phyloP scores from a whole-genome alignment of 768 basidiomycete species.

The Floccularia luteovirens region DNA sequence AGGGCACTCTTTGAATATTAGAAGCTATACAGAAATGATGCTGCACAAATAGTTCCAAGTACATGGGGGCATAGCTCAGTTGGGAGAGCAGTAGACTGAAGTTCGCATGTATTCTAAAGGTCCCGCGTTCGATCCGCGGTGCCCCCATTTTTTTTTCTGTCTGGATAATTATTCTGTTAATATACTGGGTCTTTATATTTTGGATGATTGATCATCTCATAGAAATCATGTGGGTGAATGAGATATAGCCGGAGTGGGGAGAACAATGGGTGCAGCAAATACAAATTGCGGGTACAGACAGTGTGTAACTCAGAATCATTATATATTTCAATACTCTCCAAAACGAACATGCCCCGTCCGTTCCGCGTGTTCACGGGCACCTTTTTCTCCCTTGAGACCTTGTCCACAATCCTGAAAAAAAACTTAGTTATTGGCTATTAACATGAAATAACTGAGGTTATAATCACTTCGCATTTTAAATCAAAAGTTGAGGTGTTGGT shows the following conservation, averaged over 20 bases:
- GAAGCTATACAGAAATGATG: too few relatives aligned
- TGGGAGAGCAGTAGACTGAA: constrained; percentile 67
- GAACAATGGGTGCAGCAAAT: too few relatives aligned
- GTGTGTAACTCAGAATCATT: too few relatives aligned
- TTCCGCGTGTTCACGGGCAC: constrained; percentile 80
- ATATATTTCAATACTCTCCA: constrained; percentile 59
- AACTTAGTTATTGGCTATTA: not conserved
- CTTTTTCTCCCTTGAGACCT: constrained; percentile 92
- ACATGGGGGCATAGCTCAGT: constrained; percentile 61
- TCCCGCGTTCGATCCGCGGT: constrained; percentile 73
- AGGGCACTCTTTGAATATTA: constrained; percentile 31
- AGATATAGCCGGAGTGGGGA: too few relatives aligned
- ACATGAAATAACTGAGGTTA: not conserved
- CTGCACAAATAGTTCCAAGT: too few relatives aligned
- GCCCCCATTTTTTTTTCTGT: constrained; percentile 37
- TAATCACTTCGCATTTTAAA: constrained; percentile 73
- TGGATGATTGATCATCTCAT: too few relatives aligned
- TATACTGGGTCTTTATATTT: not conserved
- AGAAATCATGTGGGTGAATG: too few relatives aligned
- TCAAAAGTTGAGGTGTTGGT: constrained; percentile 93
- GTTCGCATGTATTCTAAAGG: constrained; percentile 45
- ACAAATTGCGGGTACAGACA: too few relatives aligned
- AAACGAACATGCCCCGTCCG: constrained; percentile 82
- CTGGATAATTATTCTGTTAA: too few relatives aligned
- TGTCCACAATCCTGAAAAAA: constrained; percentile 60